Conservation (phyloP, 169 alveolate species). For the Plasmodium blacklocki region DNA sequence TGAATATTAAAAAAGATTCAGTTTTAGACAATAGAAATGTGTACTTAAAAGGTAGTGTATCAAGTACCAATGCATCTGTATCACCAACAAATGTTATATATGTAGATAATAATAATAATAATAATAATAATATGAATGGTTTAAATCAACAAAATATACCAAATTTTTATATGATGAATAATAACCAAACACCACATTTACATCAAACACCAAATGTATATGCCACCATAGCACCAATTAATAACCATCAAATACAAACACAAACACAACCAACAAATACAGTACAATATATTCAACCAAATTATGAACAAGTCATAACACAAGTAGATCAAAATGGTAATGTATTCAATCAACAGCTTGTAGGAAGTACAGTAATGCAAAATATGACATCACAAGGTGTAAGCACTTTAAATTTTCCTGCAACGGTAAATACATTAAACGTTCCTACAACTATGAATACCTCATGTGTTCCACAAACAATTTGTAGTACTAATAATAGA, state of each 20-base stretch:
- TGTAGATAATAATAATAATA: constrained; percentile 15
- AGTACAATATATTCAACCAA: constrained; percentile 20
- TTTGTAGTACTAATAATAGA: background rate
- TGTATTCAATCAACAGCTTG: constrained; percentile 25
- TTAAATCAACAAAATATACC: constrained; percentile 28
- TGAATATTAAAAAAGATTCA: constrained; percentile 27
- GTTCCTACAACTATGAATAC: too few relatives aligned
- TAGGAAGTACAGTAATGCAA: constrained; percentile 10
- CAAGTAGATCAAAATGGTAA: constrained; percentile 14
- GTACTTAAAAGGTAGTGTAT: constrained; percentile 6
- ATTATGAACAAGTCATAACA: constrained; percentile 8
- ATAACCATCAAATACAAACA: constrained; percentile 14
- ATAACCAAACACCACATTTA: background rate
- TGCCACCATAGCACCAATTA: constrained; percentile 15
- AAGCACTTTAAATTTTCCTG: background rate
- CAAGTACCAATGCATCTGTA: background rate
- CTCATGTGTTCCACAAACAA: background rate
- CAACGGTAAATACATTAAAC: background rate
- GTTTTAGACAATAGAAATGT: constrained; percentile 15
- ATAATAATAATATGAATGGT: background rate
- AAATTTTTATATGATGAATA: constrained; percentile 45
- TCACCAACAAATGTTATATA: constrained; percentile 33
- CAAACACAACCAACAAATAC: constrained; percentile 7
- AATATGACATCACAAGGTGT: background rate
- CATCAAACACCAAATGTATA: constrained; percentile 15